phyloP scores from a whole-genome alignment of 2,329 filamentous ascomycete species.

The Pseudogymnoascus sp. region DNA sequence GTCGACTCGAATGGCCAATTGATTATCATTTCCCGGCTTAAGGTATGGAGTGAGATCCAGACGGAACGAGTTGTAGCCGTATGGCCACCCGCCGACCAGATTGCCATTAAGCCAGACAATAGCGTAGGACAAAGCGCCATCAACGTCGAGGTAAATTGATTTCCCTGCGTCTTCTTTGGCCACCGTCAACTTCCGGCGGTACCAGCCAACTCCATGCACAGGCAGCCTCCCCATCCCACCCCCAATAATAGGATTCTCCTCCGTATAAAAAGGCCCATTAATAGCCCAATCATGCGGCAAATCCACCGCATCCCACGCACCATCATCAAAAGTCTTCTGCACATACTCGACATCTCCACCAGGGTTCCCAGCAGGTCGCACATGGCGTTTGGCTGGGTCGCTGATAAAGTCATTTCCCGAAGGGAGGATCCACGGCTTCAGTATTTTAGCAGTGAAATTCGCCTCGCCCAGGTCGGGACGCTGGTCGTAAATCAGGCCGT shows the following conservation, averaged over 20 bases:
- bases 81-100: slow-evolving; percentile 16
- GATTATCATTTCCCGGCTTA: slow-evolving; percentile 31
- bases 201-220: slow-evolving; percentile 46
- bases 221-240: slow-evolving; percentile 39
- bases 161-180: slow-evolving; percentile 28
- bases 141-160: slow-evolving; percentile 35
- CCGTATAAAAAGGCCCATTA: slow-evolving; percentile 36
- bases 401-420: slow-evolving; percentile 35
- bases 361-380: slow-evolving; percentile 26
- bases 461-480: background rate
- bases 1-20: slow-evolving; percentile 43
- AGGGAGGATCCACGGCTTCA: slow-evolving; percentile 37
- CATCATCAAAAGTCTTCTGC: slow-evolving; percentile 33
- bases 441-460: slow-evolving; percentile 10
- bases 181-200: slow-evolving; percentile 35
- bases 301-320: slow-evolving; percentile 34
- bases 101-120: slow-evolving; percentile 16
- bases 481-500: slow-evolving; percentile 30
- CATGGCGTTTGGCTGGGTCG: slow-evolving; percentile 23
- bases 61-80: slow-evolving; percentile 34
- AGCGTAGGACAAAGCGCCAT: slow-evolving; percentile 16
- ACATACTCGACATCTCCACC: slow-evolving; percentile 28
- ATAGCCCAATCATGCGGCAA: slow-evolving; percentile 45
- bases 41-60: slow-evolving; percentile 41
- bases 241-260: slow-evolving; percentile 23